Percentiles rank a stretch among this genome's conserved stretches.
Evolutionary conservation across 2,329 filamentous ascomycete genomes (phyloP).

Genomic region (Cordyceps cateniannulata): DNA sequence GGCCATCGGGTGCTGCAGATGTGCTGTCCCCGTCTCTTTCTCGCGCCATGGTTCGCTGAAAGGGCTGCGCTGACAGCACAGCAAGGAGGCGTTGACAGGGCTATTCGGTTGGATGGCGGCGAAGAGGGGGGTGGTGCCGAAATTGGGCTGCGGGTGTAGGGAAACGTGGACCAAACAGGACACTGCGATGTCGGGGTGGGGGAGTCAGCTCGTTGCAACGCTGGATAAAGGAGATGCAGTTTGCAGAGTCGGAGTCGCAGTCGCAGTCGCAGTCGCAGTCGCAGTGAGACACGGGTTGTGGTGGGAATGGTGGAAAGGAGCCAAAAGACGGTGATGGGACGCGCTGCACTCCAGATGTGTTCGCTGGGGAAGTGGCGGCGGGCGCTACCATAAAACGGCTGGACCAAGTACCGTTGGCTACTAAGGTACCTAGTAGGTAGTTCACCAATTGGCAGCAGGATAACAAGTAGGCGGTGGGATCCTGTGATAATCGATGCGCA

Average conservation of each 20-base stretch:
- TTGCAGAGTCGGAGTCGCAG: neutral
- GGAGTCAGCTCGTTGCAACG: neutral
- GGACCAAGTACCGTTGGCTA: neutral
- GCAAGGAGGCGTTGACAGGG: slow-evolving; percentile 13
- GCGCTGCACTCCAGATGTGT: neutral
- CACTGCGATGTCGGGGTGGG: neutral
- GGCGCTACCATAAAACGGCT: neutral
- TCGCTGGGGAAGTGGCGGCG: neutral
- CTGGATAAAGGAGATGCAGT: neutral
- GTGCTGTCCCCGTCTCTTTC: slow-evolving; percentile 43
- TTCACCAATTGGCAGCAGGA: slow-evolving; percentile 1
- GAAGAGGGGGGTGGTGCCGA: neutral
- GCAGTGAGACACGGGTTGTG: slow-evolving; percentile 1
- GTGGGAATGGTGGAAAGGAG: neutral
- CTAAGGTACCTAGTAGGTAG: too few species aligned
- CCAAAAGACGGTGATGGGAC: slow-evolving; percentile 2
- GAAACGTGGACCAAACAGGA: slow-evolving; percentile 9
- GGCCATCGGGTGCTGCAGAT: slow-evolving; percentile 35
- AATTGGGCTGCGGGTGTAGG: slow-evolving; percentile 2
- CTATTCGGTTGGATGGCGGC: slow-evolving; percentile 6
- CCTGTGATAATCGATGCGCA: neutral
- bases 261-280: neutral
- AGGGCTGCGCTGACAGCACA: slow-evolving; percentile 13
- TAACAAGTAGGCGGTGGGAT: neutral
- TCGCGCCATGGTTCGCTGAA: slow-evolving; percentile 30